Evolutionary conservation across 2,329 filamentous ascomycete species (phyloP).

Genomic region (Geosmithia morbida): DNA sequence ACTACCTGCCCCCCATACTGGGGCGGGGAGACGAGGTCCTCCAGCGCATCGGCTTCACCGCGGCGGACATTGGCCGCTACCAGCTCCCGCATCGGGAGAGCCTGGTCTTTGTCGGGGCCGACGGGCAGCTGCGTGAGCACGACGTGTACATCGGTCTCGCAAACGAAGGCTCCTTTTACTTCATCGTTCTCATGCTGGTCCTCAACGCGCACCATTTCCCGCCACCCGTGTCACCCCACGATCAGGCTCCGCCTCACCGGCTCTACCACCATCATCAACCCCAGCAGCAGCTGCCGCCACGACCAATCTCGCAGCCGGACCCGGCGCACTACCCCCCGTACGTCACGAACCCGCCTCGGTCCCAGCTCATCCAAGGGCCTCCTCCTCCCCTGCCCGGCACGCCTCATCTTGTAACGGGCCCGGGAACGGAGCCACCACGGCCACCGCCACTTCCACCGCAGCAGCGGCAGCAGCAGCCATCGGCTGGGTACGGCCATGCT

Average conservation of each 20-base stretch:
- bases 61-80: constrained; percentile 37
- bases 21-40: constrained; percentile 39
- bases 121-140: constrained; percentile 35
- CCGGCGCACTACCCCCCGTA: not conserved
- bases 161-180: constrained; percentile 48
- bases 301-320: not conserved
- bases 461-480: too few relatives aligned
- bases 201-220: not conserved
- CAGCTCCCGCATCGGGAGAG: constrained; percentile 38
- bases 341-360: not conserved
- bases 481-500: not conserved
- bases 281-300: too few relatives aligned
- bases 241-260: too few relatives aligned
- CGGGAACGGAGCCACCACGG: too few relatives aligned
- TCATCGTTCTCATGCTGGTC: constrained; percentile 37
- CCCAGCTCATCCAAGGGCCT: not conserved
- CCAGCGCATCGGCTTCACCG: constrained; percentile 35
- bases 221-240: too few relatives aligned
- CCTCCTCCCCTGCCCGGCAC: not conserved
- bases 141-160: constrained; percentile 39
- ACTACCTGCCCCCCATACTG: constrained; percentile 51
- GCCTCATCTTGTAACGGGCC: not conserved
- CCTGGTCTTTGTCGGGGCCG: constrained; percentile 35
- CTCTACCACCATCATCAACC: not conserved
- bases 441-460: not conserved